Base-by-base conservation (phyloP, 2,329 filamentous ascomycete species). In the Purpureocillium lavendulum region DNA sequence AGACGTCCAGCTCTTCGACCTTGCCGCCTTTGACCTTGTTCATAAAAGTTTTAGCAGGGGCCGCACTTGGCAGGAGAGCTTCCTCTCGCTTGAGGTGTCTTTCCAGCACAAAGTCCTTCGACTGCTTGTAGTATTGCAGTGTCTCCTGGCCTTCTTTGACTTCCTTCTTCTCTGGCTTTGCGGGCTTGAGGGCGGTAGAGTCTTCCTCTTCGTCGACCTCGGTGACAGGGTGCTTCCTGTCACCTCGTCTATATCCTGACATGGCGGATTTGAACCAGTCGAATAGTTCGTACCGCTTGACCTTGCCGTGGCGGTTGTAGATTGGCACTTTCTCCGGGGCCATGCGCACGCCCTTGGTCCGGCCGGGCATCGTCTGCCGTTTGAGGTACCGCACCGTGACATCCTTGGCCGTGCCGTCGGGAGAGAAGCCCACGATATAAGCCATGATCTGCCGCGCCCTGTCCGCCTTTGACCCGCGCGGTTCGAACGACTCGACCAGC, bases 71-170 rank as follows among this genome's bases (percentile, higher is more conserved):
- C 10, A 80, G 67, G 4, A 98, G 70, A 1, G 90, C 92, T 65
- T 98, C 90, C 62, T 98, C 92, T 30, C 92, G 82, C 49, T 87
- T 87, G 10, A 97, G 68, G 55, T 97, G 90, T 4, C 90, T 75
- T 52, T 84, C 82, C 4, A 98, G 72, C 1, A 89, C 84, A 55
- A 84, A 96, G 16, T 96, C 86, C 2, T 84, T 73, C 0, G 87
- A 94, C 39, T 81, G 75, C 53, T 94, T 94, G 63, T 94, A 90
- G 55, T 84, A 90, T 53, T 94, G 86, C 3, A 97, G 64, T 0
- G 87, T 94, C 57, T 89, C 84, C 34, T 82, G 80, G 17, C 84
- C 83, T 53, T 86, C 82, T 42, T 82, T 80, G 26, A 82, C 65
- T 45, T 82, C 76, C 54, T 85, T 87, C 55, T 80, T 86, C 52